Evolutionary conservation across 2,329 filamentous ascomycete genomes (phyloP).

Genomic region (Penicillium sp.): DNA sequence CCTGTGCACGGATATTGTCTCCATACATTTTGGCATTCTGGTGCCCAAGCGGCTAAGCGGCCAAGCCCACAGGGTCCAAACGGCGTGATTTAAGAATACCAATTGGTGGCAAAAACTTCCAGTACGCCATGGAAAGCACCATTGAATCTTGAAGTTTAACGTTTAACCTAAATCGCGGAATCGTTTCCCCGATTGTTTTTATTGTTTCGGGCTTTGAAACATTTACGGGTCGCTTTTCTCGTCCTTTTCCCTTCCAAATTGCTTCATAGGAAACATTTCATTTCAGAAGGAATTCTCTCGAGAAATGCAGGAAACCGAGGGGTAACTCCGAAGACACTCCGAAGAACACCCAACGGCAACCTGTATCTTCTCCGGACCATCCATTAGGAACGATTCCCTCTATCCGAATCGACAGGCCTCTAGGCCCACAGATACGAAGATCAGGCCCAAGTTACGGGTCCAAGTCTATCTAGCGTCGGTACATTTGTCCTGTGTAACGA

Average conservation of each 20-base stretch:
- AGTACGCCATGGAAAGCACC: conserved; percentile 5
- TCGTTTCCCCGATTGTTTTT: background rate
- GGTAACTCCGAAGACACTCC: background rate
- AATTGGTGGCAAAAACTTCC: background rate
- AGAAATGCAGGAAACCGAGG: background rate
- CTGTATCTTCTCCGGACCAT: background rate
- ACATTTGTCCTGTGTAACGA: background rate
- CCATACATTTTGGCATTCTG: background rate
- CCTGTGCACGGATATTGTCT: conserved; percentile 12
- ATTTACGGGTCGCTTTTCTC: background rate
- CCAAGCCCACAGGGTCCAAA: conserved; percentile 1
- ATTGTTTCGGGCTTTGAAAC: background rate
- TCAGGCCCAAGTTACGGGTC: background rate
- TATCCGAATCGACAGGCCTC: conserved; percentile 18
- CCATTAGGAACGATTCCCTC: conserved; percentile 20
- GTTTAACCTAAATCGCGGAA: conserved; percentile 4
- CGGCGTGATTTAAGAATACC: background rate
- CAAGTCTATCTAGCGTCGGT: background rate
- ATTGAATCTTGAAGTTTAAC: conserved; percentile 24
- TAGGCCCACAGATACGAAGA: background rate
- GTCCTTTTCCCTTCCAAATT: background rate
- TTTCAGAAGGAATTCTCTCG: background rate
- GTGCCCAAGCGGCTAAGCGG: too few species aligned
- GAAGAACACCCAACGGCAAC: background rate
- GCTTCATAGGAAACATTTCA: background rate